Conservation (phyloP, 2,329 filamentous ascomycete genomes). For the Fusarium camptoceras region DNA sequence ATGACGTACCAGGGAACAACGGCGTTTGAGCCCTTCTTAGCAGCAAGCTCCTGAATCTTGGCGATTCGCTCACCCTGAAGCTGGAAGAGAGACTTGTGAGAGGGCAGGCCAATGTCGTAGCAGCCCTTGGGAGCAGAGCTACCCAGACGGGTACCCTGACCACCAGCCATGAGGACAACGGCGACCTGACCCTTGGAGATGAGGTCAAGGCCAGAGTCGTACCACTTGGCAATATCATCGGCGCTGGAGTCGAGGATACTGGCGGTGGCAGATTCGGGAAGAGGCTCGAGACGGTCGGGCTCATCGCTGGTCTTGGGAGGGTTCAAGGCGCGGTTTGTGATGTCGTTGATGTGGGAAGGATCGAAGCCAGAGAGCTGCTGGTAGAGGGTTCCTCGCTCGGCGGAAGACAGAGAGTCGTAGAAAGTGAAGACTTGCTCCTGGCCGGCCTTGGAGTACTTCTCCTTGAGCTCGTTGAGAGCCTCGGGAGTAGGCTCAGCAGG, state of each 20-base stretch:
- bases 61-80: slow-evolving; percentile 95
- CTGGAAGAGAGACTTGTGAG: slow-evolving; percentile 94
- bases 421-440: slow-evolving; percentile 82
- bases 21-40: slow-evolving; percentile 69
- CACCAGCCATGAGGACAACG: slow-evolving; percentile 96
- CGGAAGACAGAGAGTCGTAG: slow-evolving; percentile 79
- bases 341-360: slow-evolving; percentile 86
- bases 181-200: slow-evolving; percentile 80
- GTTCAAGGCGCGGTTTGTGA: slow-evolving; percentile 84
- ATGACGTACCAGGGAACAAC: slow-evolving; percentile 98
- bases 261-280: slow-evolving; percentile 86
- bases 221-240: slow-evolving; percentile 85
- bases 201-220: slow-evolving; percentile 83
- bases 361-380: slow-evolving; percentile 85
- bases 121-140: slow-evolving; percentile 97
- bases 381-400: slow-evolving; percentile 83
- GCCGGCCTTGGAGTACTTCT: slow-evolving; percentile 80
- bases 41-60: slow-evolving; percentile 85
- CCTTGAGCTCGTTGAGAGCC: slow-evolving; percentile 76
- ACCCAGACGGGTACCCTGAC: slow-evolving; percentile 93
- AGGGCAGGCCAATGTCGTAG: slow-evolving; percentile 95
- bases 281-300: slow-evolving; percentile 77
- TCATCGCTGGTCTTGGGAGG: slow-evolving; percentile 73
- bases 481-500: slow-evolving; percentile 70
- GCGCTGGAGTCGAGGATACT: slow-evolving; percentile 90